Conservation (phyloP, 148 eudicot species). For the Rhododendron ovatum region DNA sequence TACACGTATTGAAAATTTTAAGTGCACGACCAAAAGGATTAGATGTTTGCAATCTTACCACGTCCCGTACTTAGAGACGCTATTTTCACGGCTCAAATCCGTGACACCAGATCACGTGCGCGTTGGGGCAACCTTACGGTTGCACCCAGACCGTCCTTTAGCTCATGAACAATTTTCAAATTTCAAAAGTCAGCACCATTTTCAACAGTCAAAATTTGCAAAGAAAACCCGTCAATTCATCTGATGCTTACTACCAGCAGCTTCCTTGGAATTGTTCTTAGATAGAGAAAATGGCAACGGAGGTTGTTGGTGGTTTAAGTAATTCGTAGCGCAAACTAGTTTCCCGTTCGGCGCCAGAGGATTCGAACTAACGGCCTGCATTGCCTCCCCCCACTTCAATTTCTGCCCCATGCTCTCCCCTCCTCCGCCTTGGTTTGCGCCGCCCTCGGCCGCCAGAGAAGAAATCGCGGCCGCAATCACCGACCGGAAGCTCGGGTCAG, state of each 20-base stretch:
- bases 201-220: not conserved
- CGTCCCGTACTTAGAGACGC: not conserved
- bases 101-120: not conserved
- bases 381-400: conserved; percentile 11
- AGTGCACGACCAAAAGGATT: no score
- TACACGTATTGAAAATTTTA: not conserved
- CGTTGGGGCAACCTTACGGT: not conserved
- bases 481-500: conserved; percentile 69
- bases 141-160: not conserved
- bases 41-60: not conserved
- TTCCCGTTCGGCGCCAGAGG: conserved; percentile 3
- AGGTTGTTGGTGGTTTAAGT: conserved; percentile 26
- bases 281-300: conserved; percentile 35
- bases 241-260: conserved; percentile 15
- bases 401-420: conserved; percentile 12
- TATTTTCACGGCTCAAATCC: not conserved
- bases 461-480: conserved; percentile 72
- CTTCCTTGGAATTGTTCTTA: conserved; percentile 21
- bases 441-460: conserved; percentile 45
- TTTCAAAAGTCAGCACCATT: not conserved
- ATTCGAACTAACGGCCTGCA: conserved; percentile 6
- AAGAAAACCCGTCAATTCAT: conserved; percentile 2
- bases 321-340: conserved; percentile 13
- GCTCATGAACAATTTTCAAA: not conserved
- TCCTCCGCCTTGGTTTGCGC: conserved; percentile 11